These are phyloP conservation scores for Peribolospora kevripleyi DNA, from an alignment of 768 basidiomycete genomes.

Conservation along the genomic window DNA sequence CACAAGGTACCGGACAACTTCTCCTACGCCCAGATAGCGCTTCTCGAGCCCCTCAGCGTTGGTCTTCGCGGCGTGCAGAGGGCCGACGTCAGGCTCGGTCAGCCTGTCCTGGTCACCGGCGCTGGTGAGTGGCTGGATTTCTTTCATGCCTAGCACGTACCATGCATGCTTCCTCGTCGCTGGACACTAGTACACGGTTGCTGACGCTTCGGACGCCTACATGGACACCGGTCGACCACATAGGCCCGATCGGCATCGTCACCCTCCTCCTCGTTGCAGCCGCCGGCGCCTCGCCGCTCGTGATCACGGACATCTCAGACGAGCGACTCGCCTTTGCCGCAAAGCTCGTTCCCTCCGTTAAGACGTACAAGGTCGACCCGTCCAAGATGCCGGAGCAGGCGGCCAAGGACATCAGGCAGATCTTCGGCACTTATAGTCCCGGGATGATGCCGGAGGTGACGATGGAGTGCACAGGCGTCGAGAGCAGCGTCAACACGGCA, in stretches of 20 bases:
- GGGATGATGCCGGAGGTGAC: constrained; percentile 16
- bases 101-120: constrained; percentile 18
- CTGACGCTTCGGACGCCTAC: neutral
- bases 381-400: constrained; percentile 13
- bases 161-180: no score
- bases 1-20: constrained; percentile 22
- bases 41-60: constrained; percentile 23
- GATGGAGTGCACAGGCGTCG: constrained; percentile 24
- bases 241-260: constrained; percentile 23
- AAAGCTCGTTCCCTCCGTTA: constrained; percentile 19
- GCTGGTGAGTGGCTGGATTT: constrained; percentile 13
- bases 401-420: constrained; percentile 16
- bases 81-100: constrained; percentile 19
- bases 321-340: constrained; percentile 23
- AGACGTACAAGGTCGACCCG: constrained; percentile 18
- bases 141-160: neutral
- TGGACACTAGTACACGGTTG: no score
- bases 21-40: constrained; percentile 21
- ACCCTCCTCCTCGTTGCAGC: constrained; percentile 21
- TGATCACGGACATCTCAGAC: constrained; percentile 23
- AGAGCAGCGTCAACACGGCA: constrained; percentile 19
- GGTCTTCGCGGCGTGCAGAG: constrained; percentile 23
- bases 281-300: constrained; percentile 22
- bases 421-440: constrained; percentile 1
- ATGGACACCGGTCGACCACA: no score